Percentiles rank a stretch among this genome's conserved stretches.
These are phyloP conservation scores for Exophiala sideris DNA, from an alignment of 2,329 filamentous ascomycete genomes.

Conservation along the genomic window DNA sequence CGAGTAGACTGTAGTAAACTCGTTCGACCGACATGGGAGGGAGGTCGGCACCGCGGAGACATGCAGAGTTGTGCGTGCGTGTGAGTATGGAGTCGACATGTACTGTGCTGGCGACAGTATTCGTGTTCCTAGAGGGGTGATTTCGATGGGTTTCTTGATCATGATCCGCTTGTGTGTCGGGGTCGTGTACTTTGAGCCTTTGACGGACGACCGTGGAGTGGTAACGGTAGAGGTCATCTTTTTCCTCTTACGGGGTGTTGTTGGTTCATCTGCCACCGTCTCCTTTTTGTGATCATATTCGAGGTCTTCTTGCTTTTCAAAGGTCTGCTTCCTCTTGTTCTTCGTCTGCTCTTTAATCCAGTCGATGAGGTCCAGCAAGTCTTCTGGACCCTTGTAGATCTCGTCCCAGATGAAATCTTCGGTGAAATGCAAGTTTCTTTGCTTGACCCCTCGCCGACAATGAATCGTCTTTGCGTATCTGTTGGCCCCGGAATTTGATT, in stretches of 20 bases:
- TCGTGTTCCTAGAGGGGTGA: conserved; percentile 89
- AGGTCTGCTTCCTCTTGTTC: conserved; percentile 33
- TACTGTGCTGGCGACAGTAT: conserved; percentile 68
- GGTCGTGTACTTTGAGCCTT: conserved; percentile 54
- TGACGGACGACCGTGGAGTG: conserved; percentile 39
- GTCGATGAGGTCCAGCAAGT: conserved; percentile 63
- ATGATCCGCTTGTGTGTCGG: conserved; percentile 66
- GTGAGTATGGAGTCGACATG: conserved; percentile 81
- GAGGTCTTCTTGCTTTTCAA: conserved; percentile 19
- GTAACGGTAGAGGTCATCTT: conserved; percentile 43
- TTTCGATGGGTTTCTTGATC: conserved; percentile 85
- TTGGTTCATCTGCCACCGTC: conserved; percentile 38
- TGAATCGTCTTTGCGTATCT: conserved; percentile 84
- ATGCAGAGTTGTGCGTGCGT: conserved; percentile 83
- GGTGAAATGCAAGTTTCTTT: conserved; percentile 83
- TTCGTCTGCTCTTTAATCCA: conserved; percentile 71
- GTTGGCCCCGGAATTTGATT: conserved; percentile 55
- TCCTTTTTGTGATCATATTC: conserved; percentile 28
- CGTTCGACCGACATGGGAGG: conserved; percentile 84
- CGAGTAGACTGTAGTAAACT: conserved; percentile 88
- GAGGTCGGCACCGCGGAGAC: conserved; percentile 88
- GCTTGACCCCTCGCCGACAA: conserved; percentile 85
- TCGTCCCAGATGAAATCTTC: conserved; percentile 92
- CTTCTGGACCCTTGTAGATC: conserved; percentile 63
- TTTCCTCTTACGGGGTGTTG: conserved; percentile 58